Base-by-base conservation (phyloP, 768 basidiomycete genomes). In the Russula foetens region DNA sequence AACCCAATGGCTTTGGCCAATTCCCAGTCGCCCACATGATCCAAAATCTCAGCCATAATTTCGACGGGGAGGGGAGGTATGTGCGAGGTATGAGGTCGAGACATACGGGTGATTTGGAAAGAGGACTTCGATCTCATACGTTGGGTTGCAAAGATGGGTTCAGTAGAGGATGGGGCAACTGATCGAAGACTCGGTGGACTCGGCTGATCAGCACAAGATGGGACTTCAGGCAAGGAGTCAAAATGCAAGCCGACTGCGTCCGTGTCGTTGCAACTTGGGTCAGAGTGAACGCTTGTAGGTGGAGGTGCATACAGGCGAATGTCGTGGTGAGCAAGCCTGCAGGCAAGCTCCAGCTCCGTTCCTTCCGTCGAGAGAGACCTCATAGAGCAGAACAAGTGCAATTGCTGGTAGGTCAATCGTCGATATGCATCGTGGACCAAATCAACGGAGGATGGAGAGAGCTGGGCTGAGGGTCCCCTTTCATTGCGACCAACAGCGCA, bases 1-100 rank as follows among this genome's bases (percentile, higher is more conserved):
- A 92, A 75, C 21, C 85, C 83, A 38, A 93, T 81, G 15, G 92
- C 85, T 61, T 83, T 85, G 14, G 85, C 77, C 9, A 95, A 83
- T 66, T 92, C 88, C 90, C 91, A 95, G 70, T 91, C 86, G 15
- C 86, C 88, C 9, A 90, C 71, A 65, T 86, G 81, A 59, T 92
- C 87, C 72, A 92, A 71, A 61, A 92, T 90, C 52, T 86, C 81
- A 11, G 86, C 84, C 28, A 92, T 71, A 43, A 92, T 79, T 70
- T 92, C 90, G 56, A 85, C 76, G 0, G 90, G 90, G 35, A 92
- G 79, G 70, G 87, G 84, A 33, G 82, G 82, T 11, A 71, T 33
- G 7, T 41, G 28, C 1, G 58, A 44, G 23, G 46, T 29, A 14
- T 53, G 63, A 31, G 44, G 12, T 33, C 38, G 62, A 43, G 57